Conservation (phyloP, 164 flowering plant genomes). For the Umbellularia californica region DNA sequence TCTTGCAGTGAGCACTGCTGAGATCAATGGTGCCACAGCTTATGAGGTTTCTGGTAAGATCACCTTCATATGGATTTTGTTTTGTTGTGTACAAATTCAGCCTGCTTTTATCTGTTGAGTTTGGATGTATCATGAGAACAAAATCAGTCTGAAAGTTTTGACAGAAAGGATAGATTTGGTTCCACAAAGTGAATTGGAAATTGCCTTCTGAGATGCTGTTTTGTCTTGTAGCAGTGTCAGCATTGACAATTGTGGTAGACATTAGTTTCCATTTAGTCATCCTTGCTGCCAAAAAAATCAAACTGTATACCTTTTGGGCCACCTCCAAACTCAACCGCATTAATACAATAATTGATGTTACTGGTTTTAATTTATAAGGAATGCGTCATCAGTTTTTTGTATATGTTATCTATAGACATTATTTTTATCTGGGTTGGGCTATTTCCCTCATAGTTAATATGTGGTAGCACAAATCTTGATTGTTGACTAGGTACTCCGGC, state of each 20-base stretch:
- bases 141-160: not conserved
- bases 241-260: not conserved
- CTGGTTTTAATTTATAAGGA: not conserved
- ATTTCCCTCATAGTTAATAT: not conserved
- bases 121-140: not conserved
- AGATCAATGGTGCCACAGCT: slow-evolving; percentile 74
- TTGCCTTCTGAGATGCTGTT: not conserved
- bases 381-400: not conserved
- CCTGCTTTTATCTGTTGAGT: not conserved
- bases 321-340: no score
- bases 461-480: not conserved
- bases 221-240: not conserved
- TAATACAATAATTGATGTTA: not conserved
- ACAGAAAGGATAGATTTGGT: not conserved
- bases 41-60: slow-evolving; percentile 81
- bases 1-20: slow-evolving; percentile 54
- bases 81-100: not conserved
- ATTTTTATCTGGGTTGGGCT: not conserved
- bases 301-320: no score
- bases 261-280: not conserved
- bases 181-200: not conserved
- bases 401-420: not conserved
- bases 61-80: not conserved
- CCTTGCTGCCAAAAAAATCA: not conserved
- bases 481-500: slow-evolving; percentile 71